Evolutionary conservation across 1,139 yeast genomes (phyloP).

Genomic region (Komagataea norvegica): DNA sequence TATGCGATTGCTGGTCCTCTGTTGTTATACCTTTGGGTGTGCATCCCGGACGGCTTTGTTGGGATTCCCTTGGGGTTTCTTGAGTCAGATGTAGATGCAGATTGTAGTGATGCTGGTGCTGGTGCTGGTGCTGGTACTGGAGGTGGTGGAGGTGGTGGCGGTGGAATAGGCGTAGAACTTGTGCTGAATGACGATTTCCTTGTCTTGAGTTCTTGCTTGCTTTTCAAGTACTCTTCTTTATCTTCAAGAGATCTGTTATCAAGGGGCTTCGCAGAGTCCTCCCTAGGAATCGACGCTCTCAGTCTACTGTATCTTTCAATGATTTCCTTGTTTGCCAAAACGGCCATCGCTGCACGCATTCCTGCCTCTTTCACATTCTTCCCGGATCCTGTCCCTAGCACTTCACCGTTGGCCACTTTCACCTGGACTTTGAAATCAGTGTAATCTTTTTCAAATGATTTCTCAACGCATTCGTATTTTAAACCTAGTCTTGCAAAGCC

Average conservation of each 20-base stretch:
- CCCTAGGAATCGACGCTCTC: conserved; percentile 61
- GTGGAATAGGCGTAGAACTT: too few species aligned
- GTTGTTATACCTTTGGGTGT: too few species aligned
- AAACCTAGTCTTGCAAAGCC: conserved; percentile 73
- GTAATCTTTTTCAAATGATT: conserved; percentile 49
- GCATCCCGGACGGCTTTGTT: too few species aligned
- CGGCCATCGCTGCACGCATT: conserved; percentile 64
- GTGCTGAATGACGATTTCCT: too few species aligned
- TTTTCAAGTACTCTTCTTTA: not conserved
- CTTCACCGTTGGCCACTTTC: conserved; percentile 54
- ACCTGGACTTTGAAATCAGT: conserved; percentile 58
- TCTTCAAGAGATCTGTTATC: too few species aligned
- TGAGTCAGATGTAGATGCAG: too few species aligned
- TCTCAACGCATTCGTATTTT: conserved; percentile 49
- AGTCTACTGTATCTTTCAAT: conserved; percentile 61
- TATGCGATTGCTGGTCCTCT: too few species aligned
- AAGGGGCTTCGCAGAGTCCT: conserved; percentile 30
- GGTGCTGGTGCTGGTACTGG: too few species aligned
- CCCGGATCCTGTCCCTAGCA: conserved; percentile 61
- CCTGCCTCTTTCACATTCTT: conserved; percentile 64
- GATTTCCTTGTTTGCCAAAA: conserved; percentile 51
- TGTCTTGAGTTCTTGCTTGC: not conserved
- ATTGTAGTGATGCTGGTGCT: too few species aligned
- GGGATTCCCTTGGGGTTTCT: too few species aligned
- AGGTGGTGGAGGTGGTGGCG: too few species aligned